Conservation (phyloP, 768 basidiomycete species). For the Dacryopinax spathularia region DNA sequence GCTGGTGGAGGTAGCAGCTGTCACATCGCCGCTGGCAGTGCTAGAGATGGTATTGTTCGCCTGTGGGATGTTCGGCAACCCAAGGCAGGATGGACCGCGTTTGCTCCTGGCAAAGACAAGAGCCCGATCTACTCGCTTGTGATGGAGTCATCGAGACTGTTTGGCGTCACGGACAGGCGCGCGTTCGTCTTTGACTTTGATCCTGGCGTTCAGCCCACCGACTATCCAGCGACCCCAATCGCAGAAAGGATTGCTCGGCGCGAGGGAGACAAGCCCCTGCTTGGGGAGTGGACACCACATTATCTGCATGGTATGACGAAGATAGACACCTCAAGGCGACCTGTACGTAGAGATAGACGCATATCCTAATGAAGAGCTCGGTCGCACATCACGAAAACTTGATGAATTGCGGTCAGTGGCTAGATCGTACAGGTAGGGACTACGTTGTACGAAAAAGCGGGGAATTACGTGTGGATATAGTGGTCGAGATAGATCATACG, state of each 20-base stretch:
- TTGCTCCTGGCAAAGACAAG: slow-evolving; percentile 53
- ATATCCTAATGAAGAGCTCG: neutral
- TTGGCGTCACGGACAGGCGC: slow-evolving; percentile 61
- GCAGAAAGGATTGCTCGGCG: neutral
- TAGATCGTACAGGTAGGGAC: neutral
- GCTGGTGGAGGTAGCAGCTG: slow-evolving; percentile 54
- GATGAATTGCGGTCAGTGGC: neutral
- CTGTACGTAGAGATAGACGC: neutral
- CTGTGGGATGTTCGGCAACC: slow-evolving; percentile 69
- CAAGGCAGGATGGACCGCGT: slow-evolving; percentile 54
- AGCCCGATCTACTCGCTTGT: slow-evolving; percentile 65
- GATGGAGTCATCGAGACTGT: slow-evolving; percentile 64
- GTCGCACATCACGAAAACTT: neutral
- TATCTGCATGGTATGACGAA: neutral
- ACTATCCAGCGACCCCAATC: neutral
- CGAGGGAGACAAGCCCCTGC: neutral
- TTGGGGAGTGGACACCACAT: neutral
- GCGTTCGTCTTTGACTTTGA: slow-evolving; percentile 74
- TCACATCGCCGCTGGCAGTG: slow-evolving; percentile 61
- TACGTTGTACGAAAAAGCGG: neutral
- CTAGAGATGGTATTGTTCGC: slow-evolving; percentile 60
- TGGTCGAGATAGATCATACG: neutral
- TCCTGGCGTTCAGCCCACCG: slow-evolving; percentile 27
- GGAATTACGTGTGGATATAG: neutral
- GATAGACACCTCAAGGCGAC: neutral